Evolutionary conservation across 257 asterid species (phyloP).

Genomic region (Datura wrightii): DNA sequence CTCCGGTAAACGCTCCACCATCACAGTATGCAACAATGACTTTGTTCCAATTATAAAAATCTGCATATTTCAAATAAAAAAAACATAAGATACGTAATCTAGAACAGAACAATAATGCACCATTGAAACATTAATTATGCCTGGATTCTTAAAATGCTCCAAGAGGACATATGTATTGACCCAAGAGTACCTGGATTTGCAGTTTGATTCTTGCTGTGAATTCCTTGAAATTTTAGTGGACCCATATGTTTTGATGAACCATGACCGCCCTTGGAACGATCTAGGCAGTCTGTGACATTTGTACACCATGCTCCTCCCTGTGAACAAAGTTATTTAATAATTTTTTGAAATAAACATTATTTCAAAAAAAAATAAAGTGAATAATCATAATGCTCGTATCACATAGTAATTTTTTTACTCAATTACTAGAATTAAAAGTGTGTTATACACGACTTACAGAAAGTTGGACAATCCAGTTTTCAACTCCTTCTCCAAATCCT

Average conservation of each 20-base stretch:
- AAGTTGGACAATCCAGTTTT: background rate
- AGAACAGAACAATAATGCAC: no score
- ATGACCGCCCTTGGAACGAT: fast-evolving
- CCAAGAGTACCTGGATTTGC: background rate
- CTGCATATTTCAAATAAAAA: background rate
- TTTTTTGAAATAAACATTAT: no score
- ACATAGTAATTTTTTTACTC: background rate
- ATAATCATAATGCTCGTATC: no score
- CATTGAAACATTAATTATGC: no score
- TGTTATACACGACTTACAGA: background rate
- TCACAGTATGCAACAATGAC: background rate
- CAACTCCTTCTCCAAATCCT: background rate
- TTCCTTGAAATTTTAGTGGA: background rate
- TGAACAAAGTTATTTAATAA: background rate
- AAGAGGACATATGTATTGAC: no score
- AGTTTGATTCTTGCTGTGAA: background rate
- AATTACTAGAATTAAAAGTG: background rate
- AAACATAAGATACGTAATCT: no score
- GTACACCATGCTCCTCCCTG: background rate
- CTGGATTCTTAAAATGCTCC: no score
- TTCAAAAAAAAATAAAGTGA: no score
- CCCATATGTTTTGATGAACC: background rate
- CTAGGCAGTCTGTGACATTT: background rate
- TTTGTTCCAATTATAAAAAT: background rate
- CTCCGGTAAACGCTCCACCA: background rate